Base-by-base conservation (phyloP, 768 basidiomycete species). In the Candolleomyces aberdarensis region DNA sequence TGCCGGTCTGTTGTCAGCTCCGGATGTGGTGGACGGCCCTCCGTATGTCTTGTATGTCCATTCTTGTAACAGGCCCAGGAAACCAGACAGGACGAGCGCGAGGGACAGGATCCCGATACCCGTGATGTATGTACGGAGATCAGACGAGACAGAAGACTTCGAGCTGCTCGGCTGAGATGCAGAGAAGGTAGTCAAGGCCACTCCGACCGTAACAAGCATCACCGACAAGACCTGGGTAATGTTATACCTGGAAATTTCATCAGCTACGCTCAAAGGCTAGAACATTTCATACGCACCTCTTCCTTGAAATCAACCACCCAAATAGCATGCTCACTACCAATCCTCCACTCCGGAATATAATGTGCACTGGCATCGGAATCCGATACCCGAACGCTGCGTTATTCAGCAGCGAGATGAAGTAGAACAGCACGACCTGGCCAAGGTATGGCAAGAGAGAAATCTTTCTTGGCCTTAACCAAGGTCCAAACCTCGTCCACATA, bases 331-430 rank as follows among this genome's bases (percentile, higher is more conserved):
- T 94, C 31, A 95, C 79, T 36, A 93, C 83, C 58, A 96, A 76
- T 0, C 94, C 95, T 0, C 91, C 94, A 65, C 91, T 93, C 46
- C 95, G 83, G 69, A 96, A 96, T 62, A 98, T 90, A 71, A 98
- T 96, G 74, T 98, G 95, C 1, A 98, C 88, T 0, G 91, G 76
- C 85, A 97, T 94, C 20, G 96, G 94, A 61, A 97, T 88, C 44
- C 81, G 74, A 70, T 89, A 94, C 6, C 82, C 89, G 69, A 98
- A 96, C 0, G 93, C 94, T n/a, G 83, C 85, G 75, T 96, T 97
- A 72, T 97, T 98, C 65, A 98, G 77, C 62, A 91, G 70, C 6
- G 92, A 94, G 56, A 94, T 80, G 4, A 81, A 71, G 62, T 91
- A 88, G 74, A 96, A 96, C 40, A 98, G 78, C 1, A 80, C 79